Evolutionary conservation across 805 yeast species (phyloP).

Genomic region (Nakazawaea anatomiae): DNA sequence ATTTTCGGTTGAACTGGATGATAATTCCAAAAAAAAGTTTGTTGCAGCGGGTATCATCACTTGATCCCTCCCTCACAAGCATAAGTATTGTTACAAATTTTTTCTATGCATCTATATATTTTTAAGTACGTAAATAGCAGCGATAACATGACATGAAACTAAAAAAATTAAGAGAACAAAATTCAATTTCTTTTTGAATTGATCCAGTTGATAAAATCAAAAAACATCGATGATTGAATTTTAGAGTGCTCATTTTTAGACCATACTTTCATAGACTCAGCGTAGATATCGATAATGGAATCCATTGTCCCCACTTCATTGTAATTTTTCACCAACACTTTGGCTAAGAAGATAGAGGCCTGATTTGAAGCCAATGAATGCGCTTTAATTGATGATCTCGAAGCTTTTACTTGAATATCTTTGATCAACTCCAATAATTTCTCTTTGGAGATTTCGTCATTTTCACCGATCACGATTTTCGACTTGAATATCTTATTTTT

Average conservation of each 20-base stretch:
- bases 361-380: constrained; percentile 56
- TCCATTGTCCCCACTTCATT: constrained; percentile 30
- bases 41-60: not conserved
- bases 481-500: constrained; percentile 54
- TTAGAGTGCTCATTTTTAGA: constrained; percentile 38
- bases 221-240: constrained; percentile 51
- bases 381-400: constrained; percentile 39
- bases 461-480: constrained; percentile 21
- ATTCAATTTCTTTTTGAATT: constrained; percentile 35
- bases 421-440: constrained; percentile 23
- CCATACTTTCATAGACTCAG: constrained; percentile 57
- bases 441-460: constrained; percentile 13
- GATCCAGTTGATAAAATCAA: constrained; percentile 79
- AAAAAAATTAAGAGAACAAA: not conserved
- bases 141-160: not conserved
- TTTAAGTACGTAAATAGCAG: no score
- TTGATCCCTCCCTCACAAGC: no score
- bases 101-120: no score
- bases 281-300: constrained; percentile 49
- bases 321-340: constrained; percentile 37
- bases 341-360: constrained; percentile 59
- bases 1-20: not conserved
- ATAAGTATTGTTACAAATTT: no score
- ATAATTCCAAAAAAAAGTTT: no score
- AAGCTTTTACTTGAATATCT: constrained; percentile 37